Percentiles rank a stretch among this genome's conserved stretches.
These are phyloP conservation scores for Cyberlindnera suaveolens DNA, from an alignment of 805 yeast species.

Conservation along the genomic window DNA sequence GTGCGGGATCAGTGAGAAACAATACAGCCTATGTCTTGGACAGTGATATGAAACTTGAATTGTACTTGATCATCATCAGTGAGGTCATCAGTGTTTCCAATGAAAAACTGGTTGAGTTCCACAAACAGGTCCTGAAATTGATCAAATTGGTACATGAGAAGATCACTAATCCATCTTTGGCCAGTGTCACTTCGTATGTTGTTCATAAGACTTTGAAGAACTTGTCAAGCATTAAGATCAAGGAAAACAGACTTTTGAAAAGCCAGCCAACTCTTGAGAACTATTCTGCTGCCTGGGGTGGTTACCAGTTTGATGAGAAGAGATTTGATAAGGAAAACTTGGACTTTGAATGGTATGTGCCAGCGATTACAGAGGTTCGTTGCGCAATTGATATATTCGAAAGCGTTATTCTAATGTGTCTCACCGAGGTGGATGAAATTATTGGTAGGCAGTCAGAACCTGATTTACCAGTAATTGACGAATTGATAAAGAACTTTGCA, in stretches of 20 bases:
- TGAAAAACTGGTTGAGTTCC: constrained; percentile 36
- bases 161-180: constrained; percentile 46
- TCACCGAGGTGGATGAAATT: constrained; percentile 34
- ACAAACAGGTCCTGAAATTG: constrained; percentile 38
- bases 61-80: constrained; percentile 64
- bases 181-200: constrained; percentile 52
- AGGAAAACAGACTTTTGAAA: constrained; percentile 48
- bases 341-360: constrained; percentile 70
- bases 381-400: constrained; percentile 58
- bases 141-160: constrained; percentile 23
- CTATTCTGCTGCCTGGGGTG: constrained; percentile 65
- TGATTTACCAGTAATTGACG: constrained; percentile 39
- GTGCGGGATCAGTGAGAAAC: constrained; percentile 72
- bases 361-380: constrained; percentile 46
- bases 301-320: constrained; percentile 48
- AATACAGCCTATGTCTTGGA: constrained; percentile 60
- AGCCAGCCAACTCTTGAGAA: constrained; percentile 32
- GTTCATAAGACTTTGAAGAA: constrained; percentile 63
- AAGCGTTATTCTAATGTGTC: constrained; percentile 37
- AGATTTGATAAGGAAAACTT: constrained; percentile 46
- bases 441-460: constrained; percentile 22
- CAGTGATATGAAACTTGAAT: constrained; percentile 70
- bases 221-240: constrained; percentile 52
- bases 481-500: constrained; percentile 46
- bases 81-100: constrained; percentile 69